Percentiles rank a stretch among this genome's conserved stretches.
These are phyloP conservation scores for Theobroma cacao DNA, from an alignment of 345 rosid species.

Conservation along the genomic window DNA sequence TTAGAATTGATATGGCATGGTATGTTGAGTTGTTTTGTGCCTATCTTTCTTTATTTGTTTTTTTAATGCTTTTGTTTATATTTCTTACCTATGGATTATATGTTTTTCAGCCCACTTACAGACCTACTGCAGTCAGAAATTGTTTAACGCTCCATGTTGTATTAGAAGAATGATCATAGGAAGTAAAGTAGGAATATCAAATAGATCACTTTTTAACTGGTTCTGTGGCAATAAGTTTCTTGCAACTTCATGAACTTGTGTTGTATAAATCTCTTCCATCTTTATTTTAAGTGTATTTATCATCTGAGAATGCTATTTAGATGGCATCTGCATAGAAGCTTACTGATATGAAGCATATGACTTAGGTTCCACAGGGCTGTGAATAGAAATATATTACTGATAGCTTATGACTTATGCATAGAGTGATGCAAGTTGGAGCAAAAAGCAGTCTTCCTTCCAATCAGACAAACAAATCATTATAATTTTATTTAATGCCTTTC, in stretches of 20 bases:
- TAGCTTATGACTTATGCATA: background rate
- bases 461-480: background rate
- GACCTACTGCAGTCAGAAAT: background rate
- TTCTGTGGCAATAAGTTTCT: background rate
- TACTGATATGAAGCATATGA: background rate
- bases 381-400: background rate
- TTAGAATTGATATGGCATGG: background rate
- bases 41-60: background rate
- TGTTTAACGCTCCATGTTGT: background rate
- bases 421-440: background rate
- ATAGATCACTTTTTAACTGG: background rate
- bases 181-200: background rate
- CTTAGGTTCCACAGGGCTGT: background rate
- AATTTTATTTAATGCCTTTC: background rate
- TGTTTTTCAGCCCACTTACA: background rate
- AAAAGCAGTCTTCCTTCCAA: background rate
- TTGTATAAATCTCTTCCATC: background rate
- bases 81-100: background rate
- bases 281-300: background rate
- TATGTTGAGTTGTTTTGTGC: background rate
- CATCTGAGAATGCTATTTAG: background rate
- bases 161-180: background rate
- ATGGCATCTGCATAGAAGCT: background rate
- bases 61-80: background rate
- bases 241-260: background rate